Percentiles rank a stretch among this genome's conserved stretches.
Conservation (phyloP, 805 yeast species). For the Naumovozyma dairenensis region DNA sequence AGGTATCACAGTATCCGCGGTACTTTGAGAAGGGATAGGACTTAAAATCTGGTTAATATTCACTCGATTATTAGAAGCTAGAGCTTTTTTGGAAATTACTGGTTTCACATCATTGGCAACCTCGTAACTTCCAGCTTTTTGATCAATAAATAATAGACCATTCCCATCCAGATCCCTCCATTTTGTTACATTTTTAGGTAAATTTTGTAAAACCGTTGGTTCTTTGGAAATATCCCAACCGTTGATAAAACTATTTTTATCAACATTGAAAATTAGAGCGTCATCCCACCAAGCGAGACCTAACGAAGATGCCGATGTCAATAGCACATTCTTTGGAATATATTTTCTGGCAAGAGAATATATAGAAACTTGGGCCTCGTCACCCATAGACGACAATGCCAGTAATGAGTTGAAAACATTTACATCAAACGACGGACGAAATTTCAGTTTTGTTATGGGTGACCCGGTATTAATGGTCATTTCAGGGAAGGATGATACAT, state of each 20-base stretch:
- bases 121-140: constrained; percentile 20
- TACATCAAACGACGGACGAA: constrained; percentile 23
- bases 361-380: constrained; percentile 56
- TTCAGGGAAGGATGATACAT: constrained; percentile 42
- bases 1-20: too few relatives aligned
- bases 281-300: constrained; percentile 31
- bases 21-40: too few relatives aligned
- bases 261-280: constrained; percentile 25
- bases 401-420: constrained; percentile 49
- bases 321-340: constrained; percentile 48
- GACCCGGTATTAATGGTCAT: constrained; percentile 63
- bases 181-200: constrained; percentile 18
- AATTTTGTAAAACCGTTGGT: constrained; percentile 25
- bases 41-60: too few relatives aligned
- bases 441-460: constrained; percentile 52
- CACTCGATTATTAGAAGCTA: too few relatives aligned
- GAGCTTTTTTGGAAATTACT: constrained; percentile 5
- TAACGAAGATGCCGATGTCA: constrained; percentile 22
- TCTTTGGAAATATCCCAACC: constrained; percentile 27
- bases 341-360: constrained; percentile 63
- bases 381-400: constrained; percentile 65
- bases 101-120: constrained; percentile 4
- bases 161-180: constrained; percentile 32
- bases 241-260: constrained; percentile 24
- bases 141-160: constrained; percentile 25